Conservation (phyloP, 495 filamentous ascomycete species). For the Aspergillus homomorphus region DNA sequence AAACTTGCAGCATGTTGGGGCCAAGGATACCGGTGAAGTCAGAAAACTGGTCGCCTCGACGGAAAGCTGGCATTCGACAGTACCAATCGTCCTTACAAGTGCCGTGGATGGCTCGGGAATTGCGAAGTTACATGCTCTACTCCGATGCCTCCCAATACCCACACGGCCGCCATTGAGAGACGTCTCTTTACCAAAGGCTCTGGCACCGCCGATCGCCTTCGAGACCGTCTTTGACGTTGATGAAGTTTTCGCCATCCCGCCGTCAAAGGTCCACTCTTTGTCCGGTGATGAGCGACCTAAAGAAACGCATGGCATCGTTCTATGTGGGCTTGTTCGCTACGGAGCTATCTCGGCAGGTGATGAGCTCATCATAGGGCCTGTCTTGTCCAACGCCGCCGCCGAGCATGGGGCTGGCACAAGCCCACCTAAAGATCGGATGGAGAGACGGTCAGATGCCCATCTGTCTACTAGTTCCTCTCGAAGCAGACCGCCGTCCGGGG, state of each 20-base stretch:
- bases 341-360: slow-evolving; percentile 78
- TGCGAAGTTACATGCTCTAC: slow-evolving; percentile 73
- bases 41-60: slow-evolving; percentile 44
- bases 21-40: slow-evolving; percentile 50
- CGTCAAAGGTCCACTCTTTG: slow-evolving; percentile 44
- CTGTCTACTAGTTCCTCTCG: slow-evolving; percentile 20
- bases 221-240: slow-evolving; percentile 78
- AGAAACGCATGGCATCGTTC: slow-evolving; percentile 57
- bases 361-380: slow-evolving; percentile 75
- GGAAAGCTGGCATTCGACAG: slow-evolving; percentile 48
- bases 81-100: slow-evolving; percentile 87
- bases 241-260: slow-evolving; percentile 68
- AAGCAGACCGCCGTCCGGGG: slow-evolving; percentile 33
- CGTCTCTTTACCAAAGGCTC: slow-evolving; percentile 17
- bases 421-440: slow-evolving; percentile 19
- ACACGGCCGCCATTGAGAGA: slow-evolving; percentile 41
- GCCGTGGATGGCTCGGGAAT: slow-evolving; percentile 83
- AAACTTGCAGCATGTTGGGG: slow-evolving; percentile 37
- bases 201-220: slow-evolving; percentile 37
- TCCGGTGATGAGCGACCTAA: slow-evolving; percentile 35
- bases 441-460: slow-evolving; percentile 20
- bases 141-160: slow-evolving; percentile 74
- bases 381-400: slow-evolving; percentile 41
- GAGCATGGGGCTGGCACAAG: slow-evolving; percentile 23
- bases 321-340: slow-evolving; percentile 79